Evolutionary conservation across 305 asterid species (phyloP), one percentile per base, ranked within the genome.

Genomic region (Fraxinus latifolia): DNA sequence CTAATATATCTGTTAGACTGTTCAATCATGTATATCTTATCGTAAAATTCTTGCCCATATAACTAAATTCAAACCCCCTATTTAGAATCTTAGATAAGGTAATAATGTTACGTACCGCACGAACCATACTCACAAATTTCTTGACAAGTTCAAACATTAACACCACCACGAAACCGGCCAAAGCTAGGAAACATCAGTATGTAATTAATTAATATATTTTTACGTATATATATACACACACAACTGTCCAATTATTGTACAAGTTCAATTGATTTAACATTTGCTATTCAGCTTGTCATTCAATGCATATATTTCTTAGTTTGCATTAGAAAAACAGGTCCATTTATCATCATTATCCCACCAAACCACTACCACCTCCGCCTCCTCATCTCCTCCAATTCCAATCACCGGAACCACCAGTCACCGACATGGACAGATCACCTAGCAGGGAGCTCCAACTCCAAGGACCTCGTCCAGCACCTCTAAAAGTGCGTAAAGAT

Each of bases 381-480:
- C 88, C 86, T 5, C 76, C 55, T 19, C 21, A n/a, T 53, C 65
- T 53, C 25, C 65, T 53, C 25, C 65, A 9, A 53, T 53, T 53
- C 8, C 65, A 53, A 4, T 53, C 23, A 23, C 31, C 71, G 14
- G 31, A 19, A 62, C 32, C 71, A 62, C 5, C 77, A 15, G 7
- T 74, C 83, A 33, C 85, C 79, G 82, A 71, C 83, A 93, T 93
- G 97, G 94, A 94, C 80, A 89, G 88, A 44, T 93, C 97, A 1
- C 98, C 97, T 1, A 81, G 90, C 68, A 78, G 84, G 79, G 95
- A 91, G 83, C 92, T 95, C 81, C 98, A 91, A 82, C 92, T 95
- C 82, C 98, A 91, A 74, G 98, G 98, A 3, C 95, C 98, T 72
- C 93, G 98, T 29, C 99, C 99, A 1, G 47, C 97, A 2, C 97